Conservation (phyloP, 495 filamentous ascomycete species). For the Aspergillus bertholletiae region DNA sequence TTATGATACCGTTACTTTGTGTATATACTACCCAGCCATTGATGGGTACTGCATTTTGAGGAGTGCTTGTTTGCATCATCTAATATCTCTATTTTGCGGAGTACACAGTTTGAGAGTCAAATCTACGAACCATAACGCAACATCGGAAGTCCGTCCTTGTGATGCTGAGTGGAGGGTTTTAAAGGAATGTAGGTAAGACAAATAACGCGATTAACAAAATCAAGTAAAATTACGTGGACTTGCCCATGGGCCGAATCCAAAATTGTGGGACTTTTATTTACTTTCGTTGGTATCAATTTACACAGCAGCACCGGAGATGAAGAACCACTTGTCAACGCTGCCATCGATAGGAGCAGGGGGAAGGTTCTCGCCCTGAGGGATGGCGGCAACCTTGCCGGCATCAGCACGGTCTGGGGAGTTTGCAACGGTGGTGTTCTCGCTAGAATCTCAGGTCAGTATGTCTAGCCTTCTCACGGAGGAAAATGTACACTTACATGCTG, state of each 20-base stretch:
- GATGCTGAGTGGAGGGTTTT: too few species aligned
- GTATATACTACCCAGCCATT: constrained; percentile 7
- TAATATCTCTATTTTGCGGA: background rate
- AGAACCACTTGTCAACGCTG: constrained; percentile 99
- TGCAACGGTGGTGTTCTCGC: constrained; percentile 72
- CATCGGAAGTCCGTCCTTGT: too few species aligned
- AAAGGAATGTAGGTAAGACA: background rate
- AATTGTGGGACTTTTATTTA: constrained; percentile 15
- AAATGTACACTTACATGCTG: constrained; percentile 64
- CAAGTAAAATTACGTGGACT: background rate
- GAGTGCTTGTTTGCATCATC: background rate
- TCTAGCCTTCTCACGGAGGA: background rate
- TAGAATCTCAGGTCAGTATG: constrained; percentile 40
- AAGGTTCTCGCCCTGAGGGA: constrained; percentile 71
- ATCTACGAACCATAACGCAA: background rate
- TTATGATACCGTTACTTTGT: constrained; percentile 10
- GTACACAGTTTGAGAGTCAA: background rate
- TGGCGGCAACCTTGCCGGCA: constrained; percentile 59
- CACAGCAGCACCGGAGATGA: constrained; percentile 95
- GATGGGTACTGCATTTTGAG: background rate
- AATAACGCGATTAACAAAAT: background rate
- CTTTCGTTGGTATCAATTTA: constrained; percentile 44
- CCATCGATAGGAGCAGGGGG: constrained; percentile 85
- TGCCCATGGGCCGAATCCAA: constrained; percentile 7
- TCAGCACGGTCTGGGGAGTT: constrained; percentile 67